Base-by-base conservation (phyloP, 768 basidiomycete genomes). In the Plicaturopsis crispa region DNA sequence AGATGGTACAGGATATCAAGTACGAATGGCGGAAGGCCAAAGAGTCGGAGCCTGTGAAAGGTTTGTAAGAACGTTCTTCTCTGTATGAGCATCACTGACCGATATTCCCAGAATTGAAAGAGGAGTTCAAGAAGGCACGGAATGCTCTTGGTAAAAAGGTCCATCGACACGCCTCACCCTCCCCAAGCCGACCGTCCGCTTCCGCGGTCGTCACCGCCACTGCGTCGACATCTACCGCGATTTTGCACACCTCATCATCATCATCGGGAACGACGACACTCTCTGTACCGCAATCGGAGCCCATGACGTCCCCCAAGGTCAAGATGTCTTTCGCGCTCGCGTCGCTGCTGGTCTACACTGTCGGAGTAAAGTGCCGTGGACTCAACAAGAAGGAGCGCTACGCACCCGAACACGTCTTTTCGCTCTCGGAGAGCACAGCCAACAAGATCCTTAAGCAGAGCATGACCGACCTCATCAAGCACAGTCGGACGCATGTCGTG, bases 291-390 rank as follows among this genome's bases (percentile, higher is more conserved):
- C n/a, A n/a, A n/a, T n/a, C n/a, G n/a, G n/a, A n/a, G n/a, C n/a
- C n/a, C n/a, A n/a, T n/a, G n/a, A n/a, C n/a, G n/a, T n/a, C n/a
- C n/a, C 49, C 49, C 7, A 84, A 80, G 50, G 60, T 62, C 17
- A 79, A 76, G 50, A 91, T 90, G 79, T 92, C 92, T 0, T 54
- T 73, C 18, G 69, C 72, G 2, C 72, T 98, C 2, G 75, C 78
- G 1, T 65, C 73, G 2, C 70, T 97, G 8, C 72, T 97, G 14
- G 84, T 97, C 19, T 97, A 98, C 59, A 97, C 94, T 4, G 79
- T 94, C 38, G 94, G 94, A 4, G 89, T 97, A 44, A 94, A 94
- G 58, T 96, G 87, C 48, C 83, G 80, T 32, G 92, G 93, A 0
- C 72, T 98, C 59, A 86, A 87, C 60, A 80, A 85, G 57, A 81